Evolutionary conservation across 192 early-diverging fungal genomes (phyloP).

Genomic region (Helicostylum pulchrum): DNA sequence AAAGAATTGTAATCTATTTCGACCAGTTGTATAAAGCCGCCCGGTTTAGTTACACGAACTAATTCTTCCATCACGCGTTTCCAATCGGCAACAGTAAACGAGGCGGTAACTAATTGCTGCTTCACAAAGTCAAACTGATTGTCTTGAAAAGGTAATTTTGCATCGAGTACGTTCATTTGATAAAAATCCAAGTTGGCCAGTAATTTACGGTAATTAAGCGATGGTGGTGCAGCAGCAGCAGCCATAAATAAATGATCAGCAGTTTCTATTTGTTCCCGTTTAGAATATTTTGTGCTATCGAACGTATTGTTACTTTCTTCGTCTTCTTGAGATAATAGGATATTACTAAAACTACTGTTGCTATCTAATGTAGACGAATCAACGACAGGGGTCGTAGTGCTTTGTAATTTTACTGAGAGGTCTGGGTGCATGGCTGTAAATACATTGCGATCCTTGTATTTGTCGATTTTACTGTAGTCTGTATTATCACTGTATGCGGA

Average conservation of each 20-base stretch:
- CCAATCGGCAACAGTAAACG: constrained; percentile 14
- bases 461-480: neutral
- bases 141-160: constrained; percentile 17
- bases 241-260: too few species aligned
- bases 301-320: neutral
- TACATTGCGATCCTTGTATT: neutral
- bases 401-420: neutral
- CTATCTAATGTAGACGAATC: neutral
- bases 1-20: constrained; percentile 26
- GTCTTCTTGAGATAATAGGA: neutral
- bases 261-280: too few species aligned
- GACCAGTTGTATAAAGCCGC: constrained; percentile 35
- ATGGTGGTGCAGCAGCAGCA: too few species aligned
- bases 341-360: neutral
- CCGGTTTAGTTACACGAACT: constrained; percentile 33
- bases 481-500: neutral
- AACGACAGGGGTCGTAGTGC: neutral
- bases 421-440: constrained; percentile 9
- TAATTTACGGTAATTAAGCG: neutral
- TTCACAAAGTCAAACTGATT: constrained; percentile 24
- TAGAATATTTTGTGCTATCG: neutral
- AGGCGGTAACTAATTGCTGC: constrained; percentile 3
- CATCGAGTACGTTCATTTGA: neutral
- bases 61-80: constrained; percentile 9
- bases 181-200: constrained; percentile 20